Percentiles rank a stretch among this genome's conserved stretches.
Evolutionary conservation across 1,284 basidiomycete species (phyloP).

Genomic region (Erythrobasidium hasegawianum): DNA sequence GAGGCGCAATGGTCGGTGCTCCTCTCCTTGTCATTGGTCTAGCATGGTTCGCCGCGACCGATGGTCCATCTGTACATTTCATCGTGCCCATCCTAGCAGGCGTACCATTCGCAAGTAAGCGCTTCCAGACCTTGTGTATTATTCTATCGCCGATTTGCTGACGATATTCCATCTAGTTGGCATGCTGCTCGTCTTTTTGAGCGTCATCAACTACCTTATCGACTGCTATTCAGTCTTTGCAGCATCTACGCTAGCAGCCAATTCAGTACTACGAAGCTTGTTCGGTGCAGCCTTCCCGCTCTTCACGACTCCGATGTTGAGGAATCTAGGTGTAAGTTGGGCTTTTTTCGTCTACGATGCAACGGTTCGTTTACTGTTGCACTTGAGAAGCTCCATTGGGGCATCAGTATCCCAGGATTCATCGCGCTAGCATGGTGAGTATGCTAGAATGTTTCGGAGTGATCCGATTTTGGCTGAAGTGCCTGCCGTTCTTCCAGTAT

Average conservation of each 20-base stretch:
- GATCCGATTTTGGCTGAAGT: no score
- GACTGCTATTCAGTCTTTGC: constrained; percentile 2
- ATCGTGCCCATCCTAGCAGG: constrained; percentile 42
- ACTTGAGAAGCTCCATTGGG: no score
- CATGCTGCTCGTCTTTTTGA: constrained; percentile 60
- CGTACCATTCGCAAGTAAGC: constrained; percentile 58
- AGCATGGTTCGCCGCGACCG: constrained; percentile 51
- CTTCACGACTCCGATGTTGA: constrained; percentile 54
- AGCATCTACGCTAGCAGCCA: background rate
- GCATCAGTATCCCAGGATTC: constrained; percentile 52
- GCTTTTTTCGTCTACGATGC: no score
- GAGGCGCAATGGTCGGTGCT: constrained; percentile 46
- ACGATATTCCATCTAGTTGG: no score
- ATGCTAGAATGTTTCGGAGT: no score
- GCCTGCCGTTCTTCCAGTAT: background rate
- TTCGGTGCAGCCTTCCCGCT: constrained; percentile 44
- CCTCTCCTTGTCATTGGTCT: constrained; percentile 49
- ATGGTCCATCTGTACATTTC: constrained; percentile 48
- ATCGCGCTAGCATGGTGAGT: constrained; percentile 7
- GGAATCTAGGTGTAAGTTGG: background rate
- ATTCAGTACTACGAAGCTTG: background rate
- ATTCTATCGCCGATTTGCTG: no score
- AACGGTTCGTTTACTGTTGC: no score
- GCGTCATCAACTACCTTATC: constrained; percentile 39
- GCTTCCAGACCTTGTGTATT: no score